phyloP scores from a whole-genome alignment of 371 early-diverging fungal species.

The Massospora cicadina region DNA sequence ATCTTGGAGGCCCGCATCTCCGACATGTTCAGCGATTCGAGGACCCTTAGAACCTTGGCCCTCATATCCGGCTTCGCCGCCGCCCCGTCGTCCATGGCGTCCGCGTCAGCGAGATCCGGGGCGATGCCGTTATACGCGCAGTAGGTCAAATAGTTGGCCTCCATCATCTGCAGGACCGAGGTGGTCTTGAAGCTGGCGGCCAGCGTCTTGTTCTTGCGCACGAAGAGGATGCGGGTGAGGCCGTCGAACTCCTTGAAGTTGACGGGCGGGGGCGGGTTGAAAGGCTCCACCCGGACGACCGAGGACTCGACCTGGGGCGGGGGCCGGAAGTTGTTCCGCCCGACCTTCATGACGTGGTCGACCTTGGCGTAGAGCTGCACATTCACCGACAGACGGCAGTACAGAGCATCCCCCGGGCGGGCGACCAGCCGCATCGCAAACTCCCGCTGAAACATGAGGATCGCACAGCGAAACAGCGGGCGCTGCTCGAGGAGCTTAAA shows the following conservation, averaged over 20 bases:
- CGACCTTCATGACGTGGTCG: conserved; percentile 92
- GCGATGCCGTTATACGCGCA: conserved; percentile 47
- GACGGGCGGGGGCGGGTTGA: conserved; percentile 84
- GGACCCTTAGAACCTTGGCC: conserved; percentile 40
- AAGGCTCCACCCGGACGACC: conserved; percentile 91
- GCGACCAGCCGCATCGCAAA: conserved; percentile 97
- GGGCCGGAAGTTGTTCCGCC: conserved; percentile 97
- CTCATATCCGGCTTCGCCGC: conserved; percentile 64
- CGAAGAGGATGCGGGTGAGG: conserved; percentile 85
- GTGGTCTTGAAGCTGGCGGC: conserved; percentile 81
- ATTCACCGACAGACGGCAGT: conserved; percentile 92
- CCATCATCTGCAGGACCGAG: conserved; percentile 67
- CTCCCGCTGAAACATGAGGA: conserved; percentile 99
- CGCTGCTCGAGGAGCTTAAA: conserved; percentile 94
- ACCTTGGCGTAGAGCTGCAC: conserved; percentile 96
- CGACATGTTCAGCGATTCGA: conserved; percentile 42
- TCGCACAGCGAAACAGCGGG: conserved; percentile 75
- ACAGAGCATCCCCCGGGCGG: conserved; percentile 82
- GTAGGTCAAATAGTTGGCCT: conserved; percentile 86
- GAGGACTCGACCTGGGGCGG: conserved; percentile 98
- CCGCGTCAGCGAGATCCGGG: background rate
- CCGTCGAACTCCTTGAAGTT: conserved; percentile 97
- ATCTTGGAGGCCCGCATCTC: conserved; percentile 79
- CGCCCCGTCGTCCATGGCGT: conserved; percentile 22
- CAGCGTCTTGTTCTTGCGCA: conserved; percentile 94